Evolutionary conservation across 2,329 filamentous ascomycete genomes (phyloP), one percentile per base, ranked within the genome.

Genomic region (Bertia moriformis): DNA sequence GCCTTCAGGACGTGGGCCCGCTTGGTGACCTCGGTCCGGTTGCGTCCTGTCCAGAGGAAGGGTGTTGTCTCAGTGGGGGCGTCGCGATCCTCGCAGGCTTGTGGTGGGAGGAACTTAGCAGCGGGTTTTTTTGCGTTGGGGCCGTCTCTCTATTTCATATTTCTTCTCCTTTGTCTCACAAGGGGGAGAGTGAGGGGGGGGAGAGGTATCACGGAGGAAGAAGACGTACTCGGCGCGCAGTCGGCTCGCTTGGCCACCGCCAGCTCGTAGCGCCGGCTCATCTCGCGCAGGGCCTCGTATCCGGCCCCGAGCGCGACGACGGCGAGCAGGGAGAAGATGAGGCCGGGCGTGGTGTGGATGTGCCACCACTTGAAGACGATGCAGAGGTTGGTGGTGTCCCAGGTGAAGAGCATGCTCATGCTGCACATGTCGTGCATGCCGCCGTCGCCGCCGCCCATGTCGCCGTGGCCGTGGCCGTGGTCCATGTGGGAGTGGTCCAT

Each of bases 331-430:
- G 89, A 94, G 52, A 87, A 58, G 56, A 95, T 51, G 42, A 98
- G 79, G 22, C 82, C 82, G 39, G 73, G 52, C 3, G 78, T 78
- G 44, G 79, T 78, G 44, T 71, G 78, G 58, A 98, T 64, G 62
- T 84, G 88, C 91, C 91, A 98, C 61, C 79, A 76, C 50, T 71
- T 72, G 69, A 96, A 98, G 59, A 98, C 75, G 60, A 98, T 93
- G 71, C 91, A 98, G 46, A 98, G 84, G 62, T 96, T 83, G 41
- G 70, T 74, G 2, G 88, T 89, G 58, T 87, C 77, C 89, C 89
- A 98, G 44, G 87, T 96, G 67, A 98, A 98, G 48, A 96, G 77
- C 89, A 95, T 96, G 39, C 88, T 94, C 86, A 95, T 95, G 60
- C 69, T 88, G 71, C 88, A 95, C 67, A 78, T 75, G 47, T 62